Base-by-base conservation (phyloP, 192 early-diverging fungal species). In the Coemansia sp. region DNA sequence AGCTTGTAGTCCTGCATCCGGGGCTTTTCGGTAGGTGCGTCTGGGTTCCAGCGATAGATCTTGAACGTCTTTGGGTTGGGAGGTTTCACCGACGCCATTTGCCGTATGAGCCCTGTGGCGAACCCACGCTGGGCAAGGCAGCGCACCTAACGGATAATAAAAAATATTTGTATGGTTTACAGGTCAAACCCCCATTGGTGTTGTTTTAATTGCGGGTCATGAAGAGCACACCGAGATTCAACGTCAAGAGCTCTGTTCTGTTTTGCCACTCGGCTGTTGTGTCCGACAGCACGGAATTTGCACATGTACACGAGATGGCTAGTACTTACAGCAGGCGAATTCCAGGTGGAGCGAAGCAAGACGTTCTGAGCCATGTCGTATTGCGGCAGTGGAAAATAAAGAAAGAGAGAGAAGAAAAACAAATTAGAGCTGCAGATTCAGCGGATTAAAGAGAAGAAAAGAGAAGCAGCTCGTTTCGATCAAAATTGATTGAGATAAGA, bases 21-120 rank as follows among this genome's bases (percentile, higher is more conserved):
- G 54, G 96, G 96, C 86, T 96, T 93, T 63, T 87, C 92, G 0
- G 88, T 79, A 2, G 96, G 96, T 15, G 70, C 79, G 66, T 95
- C 96, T 53, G 96, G 96, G 82, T 95, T 94, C 77, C 96, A 98
- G 59, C 96, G 89, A 84, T 98, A 98, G 75, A 98, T 96, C 68
- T 93, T 83, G 75, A 98, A 93, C 29, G 91, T 87, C 89, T 96
- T 98, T 69, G 84, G 59, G 63, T 88, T 78, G 45, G 87, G 82
- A 22, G 86, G 78, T 81, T 88, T 91, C 43, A 71, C 76, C 9
- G 75, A 35, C 6, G 75, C 70, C 74, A 71, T 68, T 35, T 45
- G 67, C 45, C 60, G 40, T 25, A 40, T 67, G 8, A 63, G 61
- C 1, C 66, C 60, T 8, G 70, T 59, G 19, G 70, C 59, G 29